Base-by-base conservation (phyloP, 1,284 basidiomycete species). In the Ustilago bromivora region DNA sequence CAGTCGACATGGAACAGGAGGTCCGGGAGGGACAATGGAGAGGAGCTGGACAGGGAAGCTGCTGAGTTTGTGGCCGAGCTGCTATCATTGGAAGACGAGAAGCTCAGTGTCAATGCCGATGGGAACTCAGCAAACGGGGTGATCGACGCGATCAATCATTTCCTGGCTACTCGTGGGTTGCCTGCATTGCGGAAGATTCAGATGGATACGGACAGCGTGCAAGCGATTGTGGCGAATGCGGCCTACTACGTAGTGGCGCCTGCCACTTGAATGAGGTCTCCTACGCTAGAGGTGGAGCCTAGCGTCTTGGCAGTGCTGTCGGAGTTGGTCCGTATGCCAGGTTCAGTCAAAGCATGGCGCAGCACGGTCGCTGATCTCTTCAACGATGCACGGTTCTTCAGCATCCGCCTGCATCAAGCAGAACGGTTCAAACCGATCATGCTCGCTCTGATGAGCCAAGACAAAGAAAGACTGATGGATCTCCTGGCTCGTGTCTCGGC, bases 341-440 rank as follows among this genome's bases (percentile, higher is more conserved):
- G 90, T 1, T 91, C 94, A 0, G 88, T 93, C 72, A 96, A 94
- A 82, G 90, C 93, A 3, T 99, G 97, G 97, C 90, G 92, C 59
- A 88, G 90, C 0, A 90, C 91, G 1, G 91, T 98, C 11, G 87
- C 89, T 1, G 96, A 99, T 38, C 90, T 93, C 0, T 90, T 99
- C 77, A 91, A 91, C 78, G 96, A 99, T 84, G 91, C 90, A 71
- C 90, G 94, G 52, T 91, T 98, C 83, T 99, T 99, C 88, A 92
- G 92, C 79, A 91, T 90, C 69, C 89, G 88, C 63, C 88, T 90
- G 35, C 87, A 88, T 34, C 88, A 88, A 40, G 91, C 91, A 11
- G 82, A 87, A 19, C 88, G 89, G 62, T 99, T 96, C 94, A 90
- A 90, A 79, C 89, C 91, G 0, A 90, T 98, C 63, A 88, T 98